Evolutionary conservation across 805 yeast species (phyloP), one percentile per base, ranked within the genome.

Genomic region (Barnettozyma sp.): DNA sequence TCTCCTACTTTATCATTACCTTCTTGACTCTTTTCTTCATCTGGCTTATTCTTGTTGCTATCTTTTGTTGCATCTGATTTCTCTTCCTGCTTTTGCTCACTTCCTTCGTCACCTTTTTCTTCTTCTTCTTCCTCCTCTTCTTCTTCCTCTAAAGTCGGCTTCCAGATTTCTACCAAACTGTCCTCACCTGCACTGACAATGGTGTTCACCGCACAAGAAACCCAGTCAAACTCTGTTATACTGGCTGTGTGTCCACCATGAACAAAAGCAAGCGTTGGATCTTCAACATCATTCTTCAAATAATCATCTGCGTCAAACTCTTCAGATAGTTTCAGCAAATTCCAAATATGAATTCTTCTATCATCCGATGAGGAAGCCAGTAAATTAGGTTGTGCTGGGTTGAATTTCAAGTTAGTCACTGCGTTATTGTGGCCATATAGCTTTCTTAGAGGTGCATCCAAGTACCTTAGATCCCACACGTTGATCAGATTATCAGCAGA

Each of bases 171-270:
- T 23, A 83, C 60, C 41, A 84, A 65, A 30, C 70, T 73, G 55
- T 86, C 95, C 49, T 82, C 92, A 1, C 83, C 85, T 35, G 77
- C 77, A 36, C 82, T 73, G 7, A 79, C 78, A 22, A 76, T 56
- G 2, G 82, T 66, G 59, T 78, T 70, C 18, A 68, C 65, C 32
- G 79, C 58, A 8, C 53, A 56, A 2, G 85, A 83, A 49, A 81
- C 79, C 70, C 88, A 73, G 38, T 70, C 76, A 32, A 80, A 62
- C 45, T 79, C 90, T 38, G 76, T 67, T 30, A 86, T 68, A 35
- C 77, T 67, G 32, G 73, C 74, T 3, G 87, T 75, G 59, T 86
- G 95, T 10, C 95, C 95, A 12, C 94, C 95, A 57, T 87, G 95
- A 50, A 84, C 71, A 52, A 84, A 86, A 17, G 62, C 59, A 39